Percentiles rank a stretch among this genome's conserved stretches.
Evolutionary conservation across 2,329 filamentous ascomycete genomes (phyloP).

Genomic region (Fusarium sp.): DNA sequence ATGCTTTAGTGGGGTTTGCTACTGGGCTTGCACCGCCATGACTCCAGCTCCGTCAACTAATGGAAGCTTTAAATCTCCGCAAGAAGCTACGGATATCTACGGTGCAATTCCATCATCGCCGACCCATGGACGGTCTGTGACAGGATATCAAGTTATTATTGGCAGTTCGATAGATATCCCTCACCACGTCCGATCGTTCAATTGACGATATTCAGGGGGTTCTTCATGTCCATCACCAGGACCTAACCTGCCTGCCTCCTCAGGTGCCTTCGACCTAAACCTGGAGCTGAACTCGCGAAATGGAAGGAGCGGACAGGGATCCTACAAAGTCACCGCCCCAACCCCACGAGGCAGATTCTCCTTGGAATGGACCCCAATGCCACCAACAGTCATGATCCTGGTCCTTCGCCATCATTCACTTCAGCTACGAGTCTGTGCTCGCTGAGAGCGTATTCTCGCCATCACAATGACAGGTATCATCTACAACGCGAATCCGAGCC

Average conservation of each 20-base stretch:
- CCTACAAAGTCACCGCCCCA: background rate
- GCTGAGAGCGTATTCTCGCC: background rate
- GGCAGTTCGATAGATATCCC: background rate
- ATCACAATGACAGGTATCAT: background rate
- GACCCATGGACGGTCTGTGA: background rate
- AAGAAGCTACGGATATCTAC: background rate
- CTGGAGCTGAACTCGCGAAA: slow-evolving; percentile 1
- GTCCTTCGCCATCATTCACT: background rate
- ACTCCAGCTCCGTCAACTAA: background rate
- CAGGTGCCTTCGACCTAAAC: background rate
- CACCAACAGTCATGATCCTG: background rate
- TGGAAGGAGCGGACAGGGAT: background rate
- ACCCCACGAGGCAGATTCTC: slow-evolving; percentile 13
- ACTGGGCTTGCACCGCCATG: background rate
- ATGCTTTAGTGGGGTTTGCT: background rate
- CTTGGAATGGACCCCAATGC: background rate
- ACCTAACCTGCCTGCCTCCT: background rate
- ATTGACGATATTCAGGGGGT: background rate
- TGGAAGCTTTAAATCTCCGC: background rate
- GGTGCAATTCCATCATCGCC: background rate
- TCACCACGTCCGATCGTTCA: background rate
- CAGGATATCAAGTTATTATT: background rate
- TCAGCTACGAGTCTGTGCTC: background rate
- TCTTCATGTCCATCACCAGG: background rate
- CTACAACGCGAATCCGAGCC: background rate